Percentiles rank a stretch among this genome's conserved stretches.
phyloP scores from a whole-genome alignment of 345 rosid genomes.

The Populus ilicifolia region DNA sequence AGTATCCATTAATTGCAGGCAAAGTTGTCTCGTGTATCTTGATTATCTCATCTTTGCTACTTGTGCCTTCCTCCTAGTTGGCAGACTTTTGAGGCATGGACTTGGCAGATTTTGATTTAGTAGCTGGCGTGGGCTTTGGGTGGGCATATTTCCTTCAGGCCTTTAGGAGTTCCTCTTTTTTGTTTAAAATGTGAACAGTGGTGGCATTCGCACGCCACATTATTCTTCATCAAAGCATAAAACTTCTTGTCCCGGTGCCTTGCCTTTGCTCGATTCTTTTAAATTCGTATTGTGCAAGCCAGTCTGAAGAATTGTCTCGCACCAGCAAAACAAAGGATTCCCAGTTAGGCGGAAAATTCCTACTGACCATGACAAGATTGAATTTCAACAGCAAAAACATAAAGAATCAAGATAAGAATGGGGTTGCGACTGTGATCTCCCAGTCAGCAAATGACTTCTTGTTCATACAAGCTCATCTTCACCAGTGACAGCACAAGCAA shows the following conservation, averaged over 20 bases:
- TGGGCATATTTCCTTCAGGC: slow-evolving; percentile 42
- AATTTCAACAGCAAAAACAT: not conserved
- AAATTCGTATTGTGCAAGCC: slow-evolving; percentile 60
- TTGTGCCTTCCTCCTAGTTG: slow-evolving; percentile 6
- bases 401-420: not conserved
- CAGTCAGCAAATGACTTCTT: no score
- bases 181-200: slow-evolving; percentile 51
- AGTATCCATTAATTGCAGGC: slow-evolving; percentile 19
- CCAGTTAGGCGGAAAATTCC: not conserved
- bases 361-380: not conserved
- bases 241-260: slow-evolving; percentile 33
- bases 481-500: not conserved
- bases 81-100: slow-evolving; percentile 15
- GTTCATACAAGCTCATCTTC: no score
- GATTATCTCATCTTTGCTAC: slow-evolving; percentile 11
- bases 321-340: slow-evolving; percentile 36
- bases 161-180: slow-evolving; percentile 54
- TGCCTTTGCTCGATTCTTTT: slow-evolving; percentile 42
- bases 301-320: slow-evolving; percentile 76
- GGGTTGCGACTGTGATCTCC: not conserved
- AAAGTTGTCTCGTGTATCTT: slow-evolving; percentile 6
- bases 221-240: slow-evolving; percentile 37
- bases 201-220: slow-evolving; percentile 62
- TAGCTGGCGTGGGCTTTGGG: not conserved
- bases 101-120: slow-evolving; percentile 8